Conservation (phyloP, 257 asterid genomes). For the Salvia rosmarinus region DNA sequence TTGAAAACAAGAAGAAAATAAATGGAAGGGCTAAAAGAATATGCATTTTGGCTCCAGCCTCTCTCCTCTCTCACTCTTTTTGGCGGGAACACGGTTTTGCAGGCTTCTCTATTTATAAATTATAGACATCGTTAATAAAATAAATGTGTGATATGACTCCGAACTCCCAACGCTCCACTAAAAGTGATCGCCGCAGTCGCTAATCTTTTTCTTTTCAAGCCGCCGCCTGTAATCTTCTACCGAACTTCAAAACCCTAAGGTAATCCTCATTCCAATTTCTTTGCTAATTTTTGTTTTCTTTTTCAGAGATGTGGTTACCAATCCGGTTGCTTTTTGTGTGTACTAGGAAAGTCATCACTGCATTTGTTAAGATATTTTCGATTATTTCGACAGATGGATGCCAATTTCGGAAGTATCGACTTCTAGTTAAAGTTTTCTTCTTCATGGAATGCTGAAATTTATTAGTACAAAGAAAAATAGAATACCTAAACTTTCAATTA, state of each 20-base stretch:
- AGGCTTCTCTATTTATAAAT: not conserved
- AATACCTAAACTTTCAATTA: not conserved
- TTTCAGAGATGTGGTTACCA: slow-evolving; percentile 3
- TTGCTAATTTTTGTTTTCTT: not conserved
- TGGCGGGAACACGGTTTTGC: not conserved
- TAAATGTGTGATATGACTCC: not conserved
- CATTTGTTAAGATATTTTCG: not conserved
- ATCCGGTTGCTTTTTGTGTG: not conserved
- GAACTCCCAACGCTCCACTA: not conserved
- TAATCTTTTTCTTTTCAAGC: not conserved
- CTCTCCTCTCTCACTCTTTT: no score
- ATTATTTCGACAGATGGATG: not conserved
- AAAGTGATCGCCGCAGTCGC: not conserved
- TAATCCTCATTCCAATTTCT: not conserved
- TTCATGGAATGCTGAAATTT: not conserved
- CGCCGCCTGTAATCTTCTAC: not conserved
- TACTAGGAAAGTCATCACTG: not conserved
- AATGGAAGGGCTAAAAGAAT: no score
- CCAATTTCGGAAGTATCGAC: not conserved
- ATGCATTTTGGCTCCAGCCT: no score
- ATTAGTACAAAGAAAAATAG: not conserved
- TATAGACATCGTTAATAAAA: no score
- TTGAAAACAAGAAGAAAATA: no score
- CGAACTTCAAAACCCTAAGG: not conserved
- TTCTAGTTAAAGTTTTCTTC: not conserved